Evolutionary conservation across 306 rosid species (phyloP), one percentile per base, ranked within the genome.

Genomic region (Inga laurina): DNA sequence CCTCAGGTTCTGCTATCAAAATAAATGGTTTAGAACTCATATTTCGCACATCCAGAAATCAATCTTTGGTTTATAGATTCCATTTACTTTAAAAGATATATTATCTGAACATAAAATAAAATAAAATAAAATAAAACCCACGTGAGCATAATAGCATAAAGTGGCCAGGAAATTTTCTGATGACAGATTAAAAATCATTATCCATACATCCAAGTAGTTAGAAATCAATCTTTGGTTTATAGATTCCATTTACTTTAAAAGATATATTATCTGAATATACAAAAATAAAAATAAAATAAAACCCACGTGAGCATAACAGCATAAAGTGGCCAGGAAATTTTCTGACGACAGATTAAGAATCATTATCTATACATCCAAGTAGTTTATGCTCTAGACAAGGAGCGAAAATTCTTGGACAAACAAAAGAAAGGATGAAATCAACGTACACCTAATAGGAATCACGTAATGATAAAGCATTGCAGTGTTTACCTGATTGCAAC

Each of bases 401-500:
- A 11, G 65, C 19, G 35, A 15, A 18, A 22, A 2, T 44, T 67
- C 37, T 48, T 54, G 35, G 52, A 34, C 56, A 52, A 16, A 66
- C 80, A 24, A 65, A 79, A 46, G 49, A 75, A 70, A 4, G 15
- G 10, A 39, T 10, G 21, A 12, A 5, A 41, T 67, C 34, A 32
- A 19, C 44, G 51, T 76, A 48, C 15, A 3, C 43, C 59, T 12
- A 48, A 37, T 66, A 72, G 54, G 67, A 77, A 72, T 77, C 35
- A 51, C 69, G 78, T 44, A 41, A 34, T 70, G 59, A 68, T 13
- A 52, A 78, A 68, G 71, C 2, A 32, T 64, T 30, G 71, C 19
- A 32, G 68, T 21, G 37, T 27, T 75, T 89, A 90, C 97, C 97
- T 86, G 80, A 70, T 88, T 82, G 85, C 97, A 85, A 39, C 94